phyloP scores from a whole-genome alignment of 306 rosid species.

The Lotus japonicus region DNA sequence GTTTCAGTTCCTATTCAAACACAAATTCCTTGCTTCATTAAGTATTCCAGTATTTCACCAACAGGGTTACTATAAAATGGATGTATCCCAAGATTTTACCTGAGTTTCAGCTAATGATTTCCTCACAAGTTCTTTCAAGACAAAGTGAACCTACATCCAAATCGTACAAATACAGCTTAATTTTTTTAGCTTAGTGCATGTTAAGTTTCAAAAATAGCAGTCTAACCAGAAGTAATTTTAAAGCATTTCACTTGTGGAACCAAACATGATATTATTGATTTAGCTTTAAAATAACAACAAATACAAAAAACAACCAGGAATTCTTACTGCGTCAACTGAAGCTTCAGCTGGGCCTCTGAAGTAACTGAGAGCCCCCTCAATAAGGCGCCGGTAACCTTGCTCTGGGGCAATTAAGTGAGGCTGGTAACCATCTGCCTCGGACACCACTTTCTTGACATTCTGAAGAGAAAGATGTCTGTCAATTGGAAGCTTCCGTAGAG shows the following conservation, averaged over 20 bases:
- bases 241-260: too few relatives aligned
- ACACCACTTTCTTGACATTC: constrained; percentile 88
- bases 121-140: constrained; percentile 96
- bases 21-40: constrained; percentile 14
- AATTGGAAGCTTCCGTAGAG: constrained; percentile 93
- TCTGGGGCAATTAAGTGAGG: constrained; percentile 99
- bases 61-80: neutral
- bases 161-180: constrained; percentile 2
- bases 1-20: constrained; percentile 60
- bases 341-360: constrained; percentile 98
- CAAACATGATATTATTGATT: neutral
- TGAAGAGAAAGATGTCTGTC: constrained; percentile 92
- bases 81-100: constrained; percentile 33
- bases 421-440: constrained; percentile 98
- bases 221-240: too few relatives aligned
- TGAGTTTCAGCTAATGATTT: constrained; percentile 87
- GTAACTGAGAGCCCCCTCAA: constrained; percentile 76
- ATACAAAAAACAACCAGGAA: neutral
- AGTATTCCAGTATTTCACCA: neutral
- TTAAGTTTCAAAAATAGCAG: neutral
- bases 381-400: constrained; percentile 94
- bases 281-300: neutral
- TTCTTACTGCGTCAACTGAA: constrained; percentile 93
- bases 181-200: too few relatives aligned
- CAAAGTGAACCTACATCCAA: constrained; percentile 74